Evolutionary conservation across 2,329 filamentous ascomycete genomes (phyloP).

Genomic region (Colletotrichum coccodes): DNA sequence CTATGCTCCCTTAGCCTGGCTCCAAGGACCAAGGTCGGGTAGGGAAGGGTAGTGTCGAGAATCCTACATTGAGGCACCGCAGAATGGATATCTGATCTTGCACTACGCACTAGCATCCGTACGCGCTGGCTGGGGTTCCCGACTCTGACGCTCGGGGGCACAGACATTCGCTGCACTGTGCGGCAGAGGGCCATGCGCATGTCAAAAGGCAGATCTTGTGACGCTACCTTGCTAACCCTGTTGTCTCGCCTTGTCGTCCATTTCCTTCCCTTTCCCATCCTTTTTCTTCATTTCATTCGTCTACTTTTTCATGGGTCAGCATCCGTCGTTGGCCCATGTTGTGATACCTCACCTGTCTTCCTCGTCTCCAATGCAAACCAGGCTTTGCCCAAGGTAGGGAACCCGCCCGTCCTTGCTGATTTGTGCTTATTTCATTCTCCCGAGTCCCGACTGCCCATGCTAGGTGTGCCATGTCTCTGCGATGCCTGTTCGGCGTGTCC

Average conservation of each 20-base stretch:
- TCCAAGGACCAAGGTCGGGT: neutral
- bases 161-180: conserved; percentile 33
- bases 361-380: neutral
- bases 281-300: no score
- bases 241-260: neutral
- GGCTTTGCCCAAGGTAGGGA: no score
- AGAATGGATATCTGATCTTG: conserved; percentile 29
- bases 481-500: neutral
- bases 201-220: conserved; percentile 33
- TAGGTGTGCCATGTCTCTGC: neutral
- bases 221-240: conserved; percentile 30
- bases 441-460: neutral
- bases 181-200: conserved; percentile 33
- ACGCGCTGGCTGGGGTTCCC: conserved; percentile 27
- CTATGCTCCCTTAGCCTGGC: neutral
- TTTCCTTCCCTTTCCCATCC: neutral
- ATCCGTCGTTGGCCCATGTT: neutral
- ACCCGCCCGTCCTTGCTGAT: neutral
- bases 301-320: neutral
- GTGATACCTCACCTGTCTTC: neutral
- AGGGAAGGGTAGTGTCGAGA: neutral
- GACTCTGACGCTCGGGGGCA: conserved; percentile 19
- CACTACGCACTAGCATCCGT: neutral
- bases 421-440: neutral
- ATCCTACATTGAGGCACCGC: neutral